A percentile compares a stretch with the other conserved stretches of the same genome.
Conservation (phyloP, 805 yeast genomes). For the Helenozyma rhizophorensis region DNA sequence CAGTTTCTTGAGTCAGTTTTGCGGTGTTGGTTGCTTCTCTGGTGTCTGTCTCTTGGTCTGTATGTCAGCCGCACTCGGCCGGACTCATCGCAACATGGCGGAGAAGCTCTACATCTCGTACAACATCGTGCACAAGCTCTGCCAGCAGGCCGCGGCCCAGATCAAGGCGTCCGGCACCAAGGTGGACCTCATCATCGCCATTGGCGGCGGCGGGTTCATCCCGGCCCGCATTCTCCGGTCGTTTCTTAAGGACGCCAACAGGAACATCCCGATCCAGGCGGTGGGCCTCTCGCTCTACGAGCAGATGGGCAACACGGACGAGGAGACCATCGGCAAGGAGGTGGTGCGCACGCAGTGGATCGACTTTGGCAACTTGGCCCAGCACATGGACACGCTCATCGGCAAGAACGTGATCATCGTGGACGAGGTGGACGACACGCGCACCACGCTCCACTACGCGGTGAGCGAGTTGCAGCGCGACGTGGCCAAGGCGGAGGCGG, state of each 20-base stretch:
- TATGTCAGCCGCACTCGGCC: no score
- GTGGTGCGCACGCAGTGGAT: slow-evolving; percentile 84
- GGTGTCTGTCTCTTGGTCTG: no score
- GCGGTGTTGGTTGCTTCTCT: no score
- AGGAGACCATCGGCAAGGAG: slow-evolving; percentile 31
- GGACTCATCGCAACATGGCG: no score
- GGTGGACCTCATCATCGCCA: slow-evolving; percentile 16
- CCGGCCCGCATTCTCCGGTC: slow-evolving; percentile 17
- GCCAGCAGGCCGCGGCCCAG: slow-evolving; percentile 56
- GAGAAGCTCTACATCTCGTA: slow-evolving; percentile 60
- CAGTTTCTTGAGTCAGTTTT: no score
- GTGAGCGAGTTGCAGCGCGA: slow-evolving; percentile 70
- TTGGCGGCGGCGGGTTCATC: slow-evolving; percentile 17
- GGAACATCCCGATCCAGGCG: slow-evolving; percentile 17
- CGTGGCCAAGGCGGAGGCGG: slow-evolving; percentile 50
- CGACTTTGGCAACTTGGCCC: slow-evolving; percentile 49
- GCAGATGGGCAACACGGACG: slow-evolving; percentile 21
- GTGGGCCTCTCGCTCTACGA: slow-evolving; percentile 17
- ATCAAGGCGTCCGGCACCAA: slow-evolving; percentile 38
- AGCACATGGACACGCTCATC: slow-evolving; percentile 55
- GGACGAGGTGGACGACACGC: slow-evolving; percentile 84
- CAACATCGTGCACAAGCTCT: slow-evolving; percentile 74
- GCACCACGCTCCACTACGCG: slow-evolving; percentile 81
- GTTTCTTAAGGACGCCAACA: slow-evolving; percentile 11
- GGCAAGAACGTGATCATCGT: slow-evolving; percentile 71